Percentiles rank a stretch among this genome's conserved stretches.
Evolutionary conservation across 805 yeast genomes (phyloP).

Genomic region (Candida pseudoglaebosa): DNA sequence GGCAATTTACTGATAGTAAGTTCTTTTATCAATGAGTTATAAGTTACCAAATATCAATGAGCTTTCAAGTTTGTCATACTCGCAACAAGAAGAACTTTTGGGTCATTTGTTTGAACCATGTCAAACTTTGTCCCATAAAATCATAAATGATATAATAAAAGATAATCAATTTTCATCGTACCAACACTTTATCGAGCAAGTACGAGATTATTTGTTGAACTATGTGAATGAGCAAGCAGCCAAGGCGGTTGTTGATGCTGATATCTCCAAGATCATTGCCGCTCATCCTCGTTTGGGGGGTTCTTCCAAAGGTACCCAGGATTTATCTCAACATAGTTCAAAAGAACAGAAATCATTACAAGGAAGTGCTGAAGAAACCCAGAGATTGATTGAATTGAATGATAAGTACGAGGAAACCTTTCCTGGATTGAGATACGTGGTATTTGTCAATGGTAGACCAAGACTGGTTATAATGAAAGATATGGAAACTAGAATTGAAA

Average conservation of each 20-base stretch:
- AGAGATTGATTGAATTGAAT: conserved; percentile 51
- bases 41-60: conserved; percentile 27
- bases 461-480: conserved; percentile 60
- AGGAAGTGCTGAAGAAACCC: conserved; percentile 46
- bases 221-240: conserved; percentile 24
- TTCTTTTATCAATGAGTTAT: background rate
- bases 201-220: conserved; percentile 34
- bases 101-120: conserved; percentile 68
- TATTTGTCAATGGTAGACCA: conserved; percentile 81
- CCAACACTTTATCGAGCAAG: conserved; percentile 41
- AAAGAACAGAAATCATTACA: conserved; percentile 67
- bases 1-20: no score
- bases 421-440: conserved; percentile 76
- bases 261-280: conserved; percentile 57
- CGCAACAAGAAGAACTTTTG: conserved; percentile 37
- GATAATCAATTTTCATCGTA: conserved; percentile 16
- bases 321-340: conserved; percentile 61
- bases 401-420: conserved; percentile 55
- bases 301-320: conserved; percentile 21
- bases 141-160: conserved; percentile 26
- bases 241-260: conserved; percentile 18
- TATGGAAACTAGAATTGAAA: conserved; percentile 55
- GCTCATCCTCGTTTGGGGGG: conserved; percentile 92
- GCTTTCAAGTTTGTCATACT: conserved; percentile 15
- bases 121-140: conserved; percentile 35